Percentiles rank a stretch among this genome's conserved stretches.
Conservation (phyloP, 2,329 filamentous ascomycete species). For the Calonectria fujianensis region DNA sequence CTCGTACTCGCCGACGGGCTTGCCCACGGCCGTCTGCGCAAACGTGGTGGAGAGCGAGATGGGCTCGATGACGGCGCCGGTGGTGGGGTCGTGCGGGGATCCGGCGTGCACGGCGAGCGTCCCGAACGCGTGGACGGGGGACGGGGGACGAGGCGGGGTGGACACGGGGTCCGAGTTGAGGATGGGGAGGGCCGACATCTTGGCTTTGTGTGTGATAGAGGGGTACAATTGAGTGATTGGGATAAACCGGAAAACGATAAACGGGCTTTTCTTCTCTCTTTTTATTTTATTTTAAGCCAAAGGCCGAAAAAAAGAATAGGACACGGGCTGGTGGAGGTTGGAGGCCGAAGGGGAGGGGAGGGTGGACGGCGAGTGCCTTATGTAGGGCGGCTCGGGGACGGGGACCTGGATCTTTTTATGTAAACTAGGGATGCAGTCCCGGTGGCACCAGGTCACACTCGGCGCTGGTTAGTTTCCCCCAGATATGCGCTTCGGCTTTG, state of each 20-base stretch:
- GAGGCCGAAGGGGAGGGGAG: slow-evolving; percentile 9
- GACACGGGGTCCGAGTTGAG: slow-evolving; percentile 73
- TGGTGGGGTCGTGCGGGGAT: slow-evolving; percentile 90
- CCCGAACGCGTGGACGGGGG: slow-evolving; percentile 88
- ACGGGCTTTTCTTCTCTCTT: background rate
- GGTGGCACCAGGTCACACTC: slow-evolving; percentile 42
- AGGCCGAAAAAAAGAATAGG: slow-evolving; percentile 18
- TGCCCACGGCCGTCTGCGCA: slow-evolving; percentile 90
- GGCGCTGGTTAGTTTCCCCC: slow-evolving; percentile 21
- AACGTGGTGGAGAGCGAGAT: slow-evolving; percentile 98
- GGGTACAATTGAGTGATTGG: background rate
- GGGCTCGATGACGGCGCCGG: slow-evolving; percentile 95
- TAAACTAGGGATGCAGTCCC: slow-evolving; percentile 44
- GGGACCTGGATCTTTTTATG: slow-evolving; percentile 50
- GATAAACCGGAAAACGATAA: background rate
- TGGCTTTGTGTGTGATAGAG: background rate
- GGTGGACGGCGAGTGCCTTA: slow-evolving; percentile 39
- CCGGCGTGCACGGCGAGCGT: slow-evolving; percentile 97
- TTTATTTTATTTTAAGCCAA: background rate
- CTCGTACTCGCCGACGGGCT: slow-evolving; percentile 91
- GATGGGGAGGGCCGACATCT: slow-evolving; percentile 50
- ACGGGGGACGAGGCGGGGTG: slow-evolving; percentile 82
- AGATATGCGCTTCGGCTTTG: slow-evolving; percentile 4
- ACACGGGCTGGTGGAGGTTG: slow-evolving; percentile 42
- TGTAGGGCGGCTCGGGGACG: slow-evolving; percentile 26